Evolutionary conservation across 2,329 filamentous ascomycete species (phyloP).

Genomic region (Fusarium euwallaceae): DNA sequence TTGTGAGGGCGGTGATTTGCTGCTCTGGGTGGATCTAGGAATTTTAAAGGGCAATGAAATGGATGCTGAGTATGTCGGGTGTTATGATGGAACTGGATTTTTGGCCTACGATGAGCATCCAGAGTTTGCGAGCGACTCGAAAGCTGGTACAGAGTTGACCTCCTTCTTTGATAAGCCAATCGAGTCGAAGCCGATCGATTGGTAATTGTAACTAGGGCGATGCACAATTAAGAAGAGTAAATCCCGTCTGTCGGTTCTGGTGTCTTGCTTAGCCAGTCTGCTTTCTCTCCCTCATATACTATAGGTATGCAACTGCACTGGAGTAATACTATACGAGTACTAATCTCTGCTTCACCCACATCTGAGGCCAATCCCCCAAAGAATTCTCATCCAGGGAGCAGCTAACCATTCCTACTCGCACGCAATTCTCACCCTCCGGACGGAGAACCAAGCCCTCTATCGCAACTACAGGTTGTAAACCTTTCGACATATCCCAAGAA

Average conservation of each 20-base stretch:
- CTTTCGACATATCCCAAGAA: not conserved
- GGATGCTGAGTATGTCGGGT: slow-evolving; percentile 35
- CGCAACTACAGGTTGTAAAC: not conserved
- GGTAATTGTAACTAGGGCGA: not conserved
- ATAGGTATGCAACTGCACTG: not conserved
- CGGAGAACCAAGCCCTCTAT: not conserved
- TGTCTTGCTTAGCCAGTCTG: not conserved
- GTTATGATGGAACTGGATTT: slow-evolving; percentile 31
- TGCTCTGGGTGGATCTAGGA: slow-evolving; percentile 37
- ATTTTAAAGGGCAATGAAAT: slow-evolving; percentile 30
- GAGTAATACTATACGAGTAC: not conserved
- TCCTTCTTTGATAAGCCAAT: not conserved
- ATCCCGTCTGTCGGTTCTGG: not conserved
- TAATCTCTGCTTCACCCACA: not conserved
- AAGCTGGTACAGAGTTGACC: not conserved
- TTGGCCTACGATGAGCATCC: slow-evolving; percentile 34
- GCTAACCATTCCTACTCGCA: not conserved
- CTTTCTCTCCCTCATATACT: not conserved
- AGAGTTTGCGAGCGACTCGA: not conserved
- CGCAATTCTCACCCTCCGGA: not conserved
- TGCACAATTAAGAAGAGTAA: not conserved
- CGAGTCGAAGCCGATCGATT: not conserved
- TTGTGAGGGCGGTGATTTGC: slow-evolving; percentile 17
- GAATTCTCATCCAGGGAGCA: not conserved
- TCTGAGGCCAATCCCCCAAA: not conserved